Evolutionary conservation across 371 early-diverging fungal genomes (phyloP).

Genomic region (Mucor sp.): DNA sequence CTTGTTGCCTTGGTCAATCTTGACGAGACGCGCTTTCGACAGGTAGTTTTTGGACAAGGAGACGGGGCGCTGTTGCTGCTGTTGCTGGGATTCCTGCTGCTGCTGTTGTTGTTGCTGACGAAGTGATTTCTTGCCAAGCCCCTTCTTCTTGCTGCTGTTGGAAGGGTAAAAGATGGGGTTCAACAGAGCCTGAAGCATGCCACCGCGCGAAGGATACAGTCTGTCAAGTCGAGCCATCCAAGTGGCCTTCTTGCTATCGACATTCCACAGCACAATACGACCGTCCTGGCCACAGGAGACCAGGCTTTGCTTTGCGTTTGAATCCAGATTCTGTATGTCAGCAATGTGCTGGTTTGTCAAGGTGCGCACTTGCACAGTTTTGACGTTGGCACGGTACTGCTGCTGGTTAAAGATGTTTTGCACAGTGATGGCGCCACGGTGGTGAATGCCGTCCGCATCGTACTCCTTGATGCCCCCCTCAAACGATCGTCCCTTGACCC

Average conservation of each 20-base stretch:
- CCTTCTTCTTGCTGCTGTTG: neutral
- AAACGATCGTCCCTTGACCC: neutral
- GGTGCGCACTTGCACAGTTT: constrained; percentile 23
- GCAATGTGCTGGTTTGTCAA: constrained; percentile 31
- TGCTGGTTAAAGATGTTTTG: constrained; percentile 30
- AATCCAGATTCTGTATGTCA: constrained; percentile 31
- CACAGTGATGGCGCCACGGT: constrained; percentile 33
- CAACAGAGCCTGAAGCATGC: constrained; percentile 8
- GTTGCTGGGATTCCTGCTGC: neutral
- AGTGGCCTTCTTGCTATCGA: constrained; percentile 16
- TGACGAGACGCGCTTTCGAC: constrained; percentile 24
- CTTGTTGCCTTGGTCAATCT: constrained; percentile 29
- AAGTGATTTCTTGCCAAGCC: neutral
- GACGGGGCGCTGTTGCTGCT: neutral
- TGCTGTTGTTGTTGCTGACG: neutral
- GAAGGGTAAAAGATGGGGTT: constrained; percentile 15
- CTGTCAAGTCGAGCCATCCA: constrained; percentile 37
- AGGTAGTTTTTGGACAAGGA: constrained; percentile 2
- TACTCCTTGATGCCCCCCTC: constrained; percentile 13
- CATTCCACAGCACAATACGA: constrained; percentile 32
- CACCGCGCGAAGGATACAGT: constrained; percentile 5
- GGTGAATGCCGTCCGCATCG: constrained; percentile 23
- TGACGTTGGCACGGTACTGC: constrained; percentile 25
- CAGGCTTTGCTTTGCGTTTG: constrained; percentile 26
- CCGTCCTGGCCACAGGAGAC: constrained; percentile 41